Evolutionary conservation across 805 yeast genomes (phyloP).

Genomic region (Candida jianshihensis): DNA sequence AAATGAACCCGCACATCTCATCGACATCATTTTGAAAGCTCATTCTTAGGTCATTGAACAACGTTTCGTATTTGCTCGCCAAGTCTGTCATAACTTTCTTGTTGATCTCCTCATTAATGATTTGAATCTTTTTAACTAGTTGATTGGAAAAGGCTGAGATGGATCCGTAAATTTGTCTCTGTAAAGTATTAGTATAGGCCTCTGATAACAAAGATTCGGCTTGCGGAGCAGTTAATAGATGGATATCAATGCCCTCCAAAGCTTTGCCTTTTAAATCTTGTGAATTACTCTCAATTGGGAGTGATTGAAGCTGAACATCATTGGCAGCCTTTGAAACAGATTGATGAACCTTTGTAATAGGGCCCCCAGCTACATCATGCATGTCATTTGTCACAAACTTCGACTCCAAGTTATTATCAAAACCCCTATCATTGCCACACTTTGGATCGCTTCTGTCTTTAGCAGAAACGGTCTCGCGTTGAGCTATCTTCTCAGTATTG

Average conservation of each 20-base stretch:
- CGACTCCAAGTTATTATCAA: too few species aligned
- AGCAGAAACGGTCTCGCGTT: too few species aligned
- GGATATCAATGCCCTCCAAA: conserved; percentile 1
- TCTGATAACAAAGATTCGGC: conserved; percentile 13
- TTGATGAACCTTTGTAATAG: too few species aligned
- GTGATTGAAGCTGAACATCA: too few species aligned
- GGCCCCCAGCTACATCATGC: too few species aligned
- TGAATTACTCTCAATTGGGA: neutral
- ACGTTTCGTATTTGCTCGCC: conserved; percentile 26
- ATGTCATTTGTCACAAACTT: too few species aligned
- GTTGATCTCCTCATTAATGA: conserved; percentile 32
- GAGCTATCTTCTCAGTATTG: too few species aligned
- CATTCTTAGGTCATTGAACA: conserved; percentile 26
- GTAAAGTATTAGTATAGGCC: conserved; percentile 29
- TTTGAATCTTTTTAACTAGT: conserved; percentile 25
- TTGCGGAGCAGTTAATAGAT: conserved; percentile 5
- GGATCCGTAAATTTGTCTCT: conserved; percentile 30
- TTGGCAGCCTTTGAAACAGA: too few species aligned
- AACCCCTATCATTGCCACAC: too few species aligned
- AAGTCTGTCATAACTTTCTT: conserved; percentile 27
- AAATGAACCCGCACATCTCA: conserved; percentile 28
- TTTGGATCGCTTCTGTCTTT: too few species aligned
- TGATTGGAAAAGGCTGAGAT: conserved; percentile 28
- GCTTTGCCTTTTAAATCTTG: neutral
- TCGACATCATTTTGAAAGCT: conserved; percentile 31